Evolutionary conservation across 148 eudicot species (phyloP), one percentile per base, ranked within the genome.

Genomic region (Gaultheria prostrata): DNA sequence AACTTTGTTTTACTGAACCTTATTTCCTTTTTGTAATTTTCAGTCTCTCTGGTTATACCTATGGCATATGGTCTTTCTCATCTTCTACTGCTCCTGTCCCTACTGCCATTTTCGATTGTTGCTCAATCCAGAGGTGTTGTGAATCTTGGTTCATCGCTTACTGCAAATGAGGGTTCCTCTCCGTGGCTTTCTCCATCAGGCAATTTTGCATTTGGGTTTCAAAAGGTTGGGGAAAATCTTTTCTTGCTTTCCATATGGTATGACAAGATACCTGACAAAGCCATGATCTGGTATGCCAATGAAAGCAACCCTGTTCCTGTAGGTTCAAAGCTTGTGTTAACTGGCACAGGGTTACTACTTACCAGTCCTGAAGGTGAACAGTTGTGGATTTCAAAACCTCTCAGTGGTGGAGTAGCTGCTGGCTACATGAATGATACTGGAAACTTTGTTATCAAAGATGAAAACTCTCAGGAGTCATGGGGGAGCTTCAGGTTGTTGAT

Each of bases 181-280:
- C 35, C 72, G 20, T 67, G 72, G 39, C 72, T 67, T 67, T 67
- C 72, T 67, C 72, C 72, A 67, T 13, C 72, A 67, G 72, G 72
- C 4, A 5, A 28, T 32, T 67, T 67, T 7, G 72, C 72, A 13
- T 67, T 28, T 30, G 72, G 72, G 35, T 67, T 67, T 28, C 72
- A 0, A 13, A 67, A 67, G 28, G 72, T 28, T 1, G 0, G 28
- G 0, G 35, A 0, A 28, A 67, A 28, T 28, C 72, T 13, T 5
- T 67, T 67, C 72, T 67, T 67, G 72, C 72, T 67, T 30, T 67
- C 72, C 33, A 67, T 67, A 67, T 28, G 72, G 72, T 67, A 67
- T 28, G 72, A 67, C 72, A 30, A 67, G 72, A 67, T 67, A 67
- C 72, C 72, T 67, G 72, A 67, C 18, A 67, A 67, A 67, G 28